phyloP scores from a whole-genome alignment of 2,329 filamentous ascomycete species.

The Fonsecaea monophora region DNA sequence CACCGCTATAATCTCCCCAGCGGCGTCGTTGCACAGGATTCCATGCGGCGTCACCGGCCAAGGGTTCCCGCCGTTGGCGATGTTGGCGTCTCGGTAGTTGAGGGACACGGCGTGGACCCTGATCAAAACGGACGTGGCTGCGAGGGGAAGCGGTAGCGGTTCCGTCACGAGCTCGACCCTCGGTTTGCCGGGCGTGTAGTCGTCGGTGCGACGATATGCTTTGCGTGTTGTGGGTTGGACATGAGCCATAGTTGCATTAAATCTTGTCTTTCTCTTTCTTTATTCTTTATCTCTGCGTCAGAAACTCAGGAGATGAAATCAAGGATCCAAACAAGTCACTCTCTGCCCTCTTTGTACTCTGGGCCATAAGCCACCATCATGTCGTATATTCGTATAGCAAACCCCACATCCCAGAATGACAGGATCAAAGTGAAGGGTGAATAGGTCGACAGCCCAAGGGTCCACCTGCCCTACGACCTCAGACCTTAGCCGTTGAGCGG shows the following conservation, averaged over 20 bases:
- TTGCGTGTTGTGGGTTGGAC: conserved; percentile 35
- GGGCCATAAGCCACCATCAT: too few relatives aligned
- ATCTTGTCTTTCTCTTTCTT: too few relatives aligned
- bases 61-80: conserved; percentile 51
- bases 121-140: conserved; percentile 52
- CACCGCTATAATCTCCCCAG: conserved; percentile 50
- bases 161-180: conserved; percentile 48
- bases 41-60: conserved; percentile 47
- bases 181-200: conserved; percentile 44
- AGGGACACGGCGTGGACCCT: conserved; percentile 60
- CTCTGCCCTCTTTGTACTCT: too few relatives aligned
- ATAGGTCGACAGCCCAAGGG: too few relatives aligned
- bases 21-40: conserved; percentile 51
- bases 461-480: too few relatives aligned
- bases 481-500: too few relatives aligned
- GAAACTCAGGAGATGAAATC: too few relatives aligned
- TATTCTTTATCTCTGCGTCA: neutral
- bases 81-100: conserved; percentile 61
- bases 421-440: too few relatives aligned
- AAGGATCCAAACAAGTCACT: too few relatives aligned
- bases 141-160: conserved; percentile 43
- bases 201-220: conserved; percentile 46
- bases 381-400: too few relatives aligned
- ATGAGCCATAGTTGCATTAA: too few relatives aligned
- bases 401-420: too few relatives aligned